phyloP scores from a whole-genome alignment of 495 filamentous ascomycete genomes.

The Hypoxylon lenormandii region DNA sequence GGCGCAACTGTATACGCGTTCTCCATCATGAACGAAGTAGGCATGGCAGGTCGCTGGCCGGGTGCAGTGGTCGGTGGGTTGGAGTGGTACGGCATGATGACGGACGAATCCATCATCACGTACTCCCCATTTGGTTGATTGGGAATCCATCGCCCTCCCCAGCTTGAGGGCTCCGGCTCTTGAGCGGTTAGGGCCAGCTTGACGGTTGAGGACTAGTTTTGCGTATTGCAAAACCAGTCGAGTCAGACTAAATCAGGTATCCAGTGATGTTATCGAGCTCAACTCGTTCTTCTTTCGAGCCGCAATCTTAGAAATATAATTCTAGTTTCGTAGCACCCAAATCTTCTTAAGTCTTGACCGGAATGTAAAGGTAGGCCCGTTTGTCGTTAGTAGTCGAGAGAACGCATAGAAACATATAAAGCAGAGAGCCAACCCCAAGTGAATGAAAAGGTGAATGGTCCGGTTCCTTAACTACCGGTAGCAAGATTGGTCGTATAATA shows the following conservation, averaged over 20 bases:
- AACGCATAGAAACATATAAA: constrained; percentile 24
- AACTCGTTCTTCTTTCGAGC: neutral
- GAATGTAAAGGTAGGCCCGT: neutral
- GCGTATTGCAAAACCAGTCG: constrained; percentile 37
- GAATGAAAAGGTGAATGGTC: constrained; percentile 14
- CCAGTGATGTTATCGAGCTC: constrained; percentile 14
- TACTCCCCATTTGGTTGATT: constrained; percentile 53
- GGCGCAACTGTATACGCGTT: constrained; percentile 52
- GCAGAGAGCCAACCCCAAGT: constrained; percentile 37
- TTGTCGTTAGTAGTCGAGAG: neutral
- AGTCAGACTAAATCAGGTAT: constrained; percentile 1
- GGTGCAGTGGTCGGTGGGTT: constrained; percentile 45
- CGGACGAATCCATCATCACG: constrained; percentile 52
- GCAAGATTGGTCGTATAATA: neutral
- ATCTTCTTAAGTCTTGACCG: neutral
- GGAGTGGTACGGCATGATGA: constrained; percentile 53
- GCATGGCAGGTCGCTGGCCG: constrained; percentile 47
- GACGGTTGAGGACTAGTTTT: constrained; percentile 27
- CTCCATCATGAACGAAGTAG: constrained; percentile 52
- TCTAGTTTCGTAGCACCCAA: neutral
- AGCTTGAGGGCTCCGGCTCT: constrained; percentile 48
- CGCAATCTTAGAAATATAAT: neutral
- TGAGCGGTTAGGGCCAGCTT: constrained; percentile 58
- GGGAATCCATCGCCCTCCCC: constrained; percentile 58
- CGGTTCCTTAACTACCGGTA: constrained; percentile 6